Evolutionary conservation across 176 grass and related monocot genomes (phyloP), one percentile per base, ranked within the genome.

Genomic region (Rhynchospora breviuscula): DNA sequence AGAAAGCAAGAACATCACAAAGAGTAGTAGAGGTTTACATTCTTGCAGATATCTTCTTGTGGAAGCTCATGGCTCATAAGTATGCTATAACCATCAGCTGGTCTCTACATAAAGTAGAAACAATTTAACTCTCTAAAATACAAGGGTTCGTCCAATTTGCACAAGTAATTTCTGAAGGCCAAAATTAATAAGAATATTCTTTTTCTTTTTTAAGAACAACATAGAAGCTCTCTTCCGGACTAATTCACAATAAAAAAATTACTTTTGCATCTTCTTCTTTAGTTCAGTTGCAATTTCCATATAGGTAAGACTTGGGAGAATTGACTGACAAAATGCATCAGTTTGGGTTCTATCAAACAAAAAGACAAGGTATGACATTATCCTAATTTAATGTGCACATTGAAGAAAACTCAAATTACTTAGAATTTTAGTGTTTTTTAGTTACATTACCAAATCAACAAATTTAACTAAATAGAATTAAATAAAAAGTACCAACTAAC

Each of bases 401-500:
- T 54, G 7, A 3, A 67, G 2, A 35, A 35, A 29, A 63, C n/a
- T 76, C 48, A 54, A 51, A 29, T 29, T 29, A 29, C 26, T 1
- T 1, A 25, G 29, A 17, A 22, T 76, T 72, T 3, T 10, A 76
- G 72, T 53, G 52, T 4, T 29, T 21, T 51, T 80, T 57, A 67
- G 59, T 67, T 35, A 65, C 35, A 81, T 6, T 84, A 81, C 77
- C 25, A 79, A 84, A 76, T 21, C 63, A 3, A 63, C 17, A 67
- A 53, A 26, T 18, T 7, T 29, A 56, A 1, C 45, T 57, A 80
- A 67, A 14, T n/a, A 67, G 13, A 18, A 48, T 21, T 52, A 83
- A 75, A 22, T 83, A 31, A 25, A 68, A 81, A 62, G 51, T 60
- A 79, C 73, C 49, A 8, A 85, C 84, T 31, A 78, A 89, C 90